These are phyloP conservation scores for Xerocomus spinulosus DNA, from an alignment of 768 basidiomycete species.

Conservation along the genomic window DNA sequence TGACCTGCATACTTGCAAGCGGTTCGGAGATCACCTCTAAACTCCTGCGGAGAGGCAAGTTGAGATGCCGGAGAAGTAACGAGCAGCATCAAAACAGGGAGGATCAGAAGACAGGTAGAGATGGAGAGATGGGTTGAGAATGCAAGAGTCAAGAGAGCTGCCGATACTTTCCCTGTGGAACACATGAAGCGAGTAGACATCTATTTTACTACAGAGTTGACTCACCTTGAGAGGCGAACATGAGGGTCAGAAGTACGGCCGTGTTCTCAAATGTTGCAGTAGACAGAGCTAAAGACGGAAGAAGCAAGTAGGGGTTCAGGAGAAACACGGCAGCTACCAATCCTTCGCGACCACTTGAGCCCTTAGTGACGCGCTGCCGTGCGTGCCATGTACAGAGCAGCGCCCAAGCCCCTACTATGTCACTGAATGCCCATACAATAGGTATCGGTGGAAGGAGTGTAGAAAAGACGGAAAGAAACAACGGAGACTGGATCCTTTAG, in stretches of 20 bases:
- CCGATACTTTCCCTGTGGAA: slow-evolving; percentile 50
- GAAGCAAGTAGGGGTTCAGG: slow-evolving; percentile 82
- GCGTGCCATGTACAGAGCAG: slow-evolving; percentile 65
- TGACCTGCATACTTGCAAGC: slow-evolving; percentile 36
- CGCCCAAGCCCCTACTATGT: slow-evolving; percentile 64
- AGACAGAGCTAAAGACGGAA: slow-evolving; percentile 76
- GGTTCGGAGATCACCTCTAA: slow-evolving; percentile 13
- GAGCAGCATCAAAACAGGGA: slow-evolving; percentile 63
- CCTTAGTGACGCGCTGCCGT: slow-evolving; percentile 45
- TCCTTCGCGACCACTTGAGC: slow-evolving; percentile 45
- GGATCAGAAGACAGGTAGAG: slow-evolving; percentile 64
- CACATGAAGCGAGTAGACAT: not conserved
- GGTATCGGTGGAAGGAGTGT: slow-evolving; percentile 59
- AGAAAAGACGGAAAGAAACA: slow-evolving; percentile 73
- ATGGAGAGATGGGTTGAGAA: slow-evolving; percentile 67
- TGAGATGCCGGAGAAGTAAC: slow-evolving; percentile 58
- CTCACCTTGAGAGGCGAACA: slow-evolving; percentile 67
- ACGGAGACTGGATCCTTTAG: slow-evolving; percentile 56
- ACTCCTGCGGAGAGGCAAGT: slow-evolving; percentile 54
- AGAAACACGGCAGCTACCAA: slow-evolving; percentile 69
- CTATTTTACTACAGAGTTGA: not conserved
- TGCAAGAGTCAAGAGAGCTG: slow-evolving; percentile 63
- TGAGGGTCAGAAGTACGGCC: slow-evolving; percentile 58
- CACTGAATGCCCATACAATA: slow-evolving; percentile 65
- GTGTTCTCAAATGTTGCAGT: slow-evolving; percentile 82